Evolutionary conservation across 140 eudicot species (phyloP).

Genomic region (Cichorium intybus): DNA sequence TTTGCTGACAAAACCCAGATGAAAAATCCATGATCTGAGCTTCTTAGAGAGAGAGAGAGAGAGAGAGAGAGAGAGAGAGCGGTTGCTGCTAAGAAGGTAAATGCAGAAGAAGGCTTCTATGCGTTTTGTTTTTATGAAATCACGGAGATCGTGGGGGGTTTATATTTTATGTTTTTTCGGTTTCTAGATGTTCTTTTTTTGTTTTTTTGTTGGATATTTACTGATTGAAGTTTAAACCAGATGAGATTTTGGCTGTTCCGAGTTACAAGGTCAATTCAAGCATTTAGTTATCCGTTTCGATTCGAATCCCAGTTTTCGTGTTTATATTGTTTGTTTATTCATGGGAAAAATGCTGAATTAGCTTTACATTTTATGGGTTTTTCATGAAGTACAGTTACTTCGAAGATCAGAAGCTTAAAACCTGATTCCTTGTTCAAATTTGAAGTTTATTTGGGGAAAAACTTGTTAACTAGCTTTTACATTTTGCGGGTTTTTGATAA

Average conservation of each 20-base stretch:
- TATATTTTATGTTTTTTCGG: neutral
- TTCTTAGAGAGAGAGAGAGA: conserved; percentile 5
- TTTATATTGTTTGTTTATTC: neutral
- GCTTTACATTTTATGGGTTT: conserved; percentile 13
- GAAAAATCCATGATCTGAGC: conserved; percentile 25
- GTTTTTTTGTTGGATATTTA: neutral
- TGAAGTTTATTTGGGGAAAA: neutral
- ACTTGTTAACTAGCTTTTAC: neutral
- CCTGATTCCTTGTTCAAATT: neutral
- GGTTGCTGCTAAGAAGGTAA: conserved; percentile 33
- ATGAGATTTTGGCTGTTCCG: conserved; percentile 4
- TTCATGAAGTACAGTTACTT: conserved; percentile 1
- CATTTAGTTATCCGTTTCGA: conserved; percentile 1
- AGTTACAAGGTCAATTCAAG: conserved; percentile 10
- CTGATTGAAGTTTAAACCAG: conserved; percentile 2
- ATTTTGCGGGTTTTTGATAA: conserved; percentile 3
- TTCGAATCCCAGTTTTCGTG: neutral
- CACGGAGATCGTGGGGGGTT: conserved; percentile 38
- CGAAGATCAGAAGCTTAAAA: conserved; percentile 7
- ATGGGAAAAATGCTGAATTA: neutral
- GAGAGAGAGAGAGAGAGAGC: conserved; percentile 11
- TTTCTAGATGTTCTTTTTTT: neutral
- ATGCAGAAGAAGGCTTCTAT: conserved; percentile 10
- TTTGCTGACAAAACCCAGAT: conserved; percentile 20
- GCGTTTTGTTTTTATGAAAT: conserved; percentile 10